Evolutionary conservation across 1,284 basidiomycete genomes (phyloP), one percentile per base, ranked within the genome.

Genomic region (Austroboletus niveus): DNA sequence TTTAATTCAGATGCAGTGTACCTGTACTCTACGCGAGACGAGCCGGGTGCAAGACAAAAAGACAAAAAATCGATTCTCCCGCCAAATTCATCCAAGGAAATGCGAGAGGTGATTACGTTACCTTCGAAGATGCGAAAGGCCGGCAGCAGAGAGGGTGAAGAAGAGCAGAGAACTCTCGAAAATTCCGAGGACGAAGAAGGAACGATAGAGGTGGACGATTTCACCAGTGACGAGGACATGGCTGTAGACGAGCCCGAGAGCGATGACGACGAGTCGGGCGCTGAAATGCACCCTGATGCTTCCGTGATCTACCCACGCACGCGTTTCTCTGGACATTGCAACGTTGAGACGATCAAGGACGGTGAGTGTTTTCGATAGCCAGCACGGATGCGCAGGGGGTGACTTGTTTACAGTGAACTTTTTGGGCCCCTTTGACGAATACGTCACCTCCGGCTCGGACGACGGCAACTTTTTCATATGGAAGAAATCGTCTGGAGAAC

Each of bases 331-430:
- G 94, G 94, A 2, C 85, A 88, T 38, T 82, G 85, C 56, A 98
- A 97, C 68, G 74, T 87, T 4, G 84, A 87, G 58, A 98, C 94
- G 0, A 83, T 95, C 50, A 98, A 97, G 70, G 94, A 97, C 68
- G 91, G 93, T 90, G 58, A 66, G 84, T 65, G 48, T 45, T 39
- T n/a, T 46, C 34, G 40, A 12, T 36, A 29, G 14, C 42, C 30
- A 31, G 44, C 46, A 41, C 9, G 32, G 17, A 14, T 45, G 22
- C 5, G 17, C 27, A 34, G 47, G 42, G 42, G 22, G 48, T 39
- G 15, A 48, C 41, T 45, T 27, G 39, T 41, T 41, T 31, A n/a
- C 43, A 93, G 92, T 93, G 41, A 94, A 92, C 66, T 95, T 92
- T 64, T 70, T 94, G 34, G 92, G 92, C 0, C 82, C 85, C 5